Conservation (phyloP, 345 rosid species). For the sweet orange (Citrus sinensis) region DVS_A1.0 CM039165.1:38904001-38904500, state of each 20-base stretch:
- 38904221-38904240: accelerated
- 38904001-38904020: background rate
- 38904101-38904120: too few relatives aligned
- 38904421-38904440: background rate
- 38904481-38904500: background rate
- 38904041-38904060: too few relatives aligned
- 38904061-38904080: accelerated
- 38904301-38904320: background rate
- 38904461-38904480: background rate
- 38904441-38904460: too few relatives aligned
- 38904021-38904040: too few relatives aligned
- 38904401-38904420: background rate
- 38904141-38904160: too few relatives aligned
- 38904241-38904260: too few relatives aligned
- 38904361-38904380: background rate
- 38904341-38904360: background rate
- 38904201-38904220: accelerated
- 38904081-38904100: too few relatives aligned
- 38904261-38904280: too few relatives aligned
- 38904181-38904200: too few relatives aligned
- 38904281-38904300: too few relatives aligned
- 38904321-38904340: background rate
- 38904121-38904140: too few relatives aligned
- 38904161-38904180: too few relatives aligned
- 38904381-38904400: background rate